Percentiles rank a stretch among this genome's conserved stretches.
Evolutionary conservation across 148 eudicot species (phyloP).

Genomic region (Salicornia ramosissima): DNA sequence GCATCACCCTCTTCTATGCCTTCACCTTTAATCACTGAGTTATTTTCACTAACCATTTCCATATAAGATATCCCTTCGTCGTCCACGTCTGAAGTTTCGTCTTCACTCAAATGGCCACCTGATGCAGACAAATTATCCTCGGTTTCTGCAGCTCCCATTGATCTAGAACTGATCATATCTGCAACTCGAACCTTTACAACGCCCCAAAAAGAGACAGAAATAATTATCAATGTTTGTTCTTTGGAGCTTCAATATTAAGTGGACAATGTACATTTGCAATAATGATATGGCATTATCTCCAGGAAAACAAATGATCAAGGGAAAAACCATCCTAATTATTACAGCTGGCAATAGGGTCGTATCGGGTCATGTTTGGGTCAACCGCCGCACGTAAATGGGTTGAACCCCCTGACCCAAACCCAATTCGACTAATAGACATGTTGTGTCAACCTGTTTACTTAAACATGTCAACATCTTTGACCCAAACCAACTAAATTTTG

Average conservation of each 20-base stretch:
- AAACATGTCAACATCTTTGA: too few relatives aligned
- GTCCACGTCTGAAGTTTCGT: constrained; percentile 22
- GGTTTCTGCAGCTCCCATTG: constrained; percentile 12
- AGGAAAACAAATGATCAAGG: neutral
- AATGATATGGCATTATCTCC: neutral
- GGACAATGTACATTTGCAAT: neutral
- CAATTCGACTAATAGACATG: too few relatives aligned
- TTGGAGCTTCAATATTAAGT: neutral
- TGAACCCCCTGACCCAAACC: too few relatives aligned
- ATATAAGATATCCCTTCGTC: constrained; percentile 39
- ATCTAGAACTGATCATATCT: constrained; percentile 34
- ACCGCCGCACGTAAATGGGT: too few relatives aligned
- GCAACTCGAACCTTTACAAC: constrained; percentile 52
- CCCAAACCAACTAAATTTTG: too few relatives aligned
- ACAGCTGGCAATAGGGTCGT: too few relatives aligned
- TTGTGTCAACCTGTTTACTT: too few relatives aligned
- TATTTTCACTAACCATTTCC: constrained; percentile 35
- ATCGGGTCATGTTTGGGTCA: too few relatives aligned
- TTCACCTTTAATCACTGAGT: constrained; percentile 24
- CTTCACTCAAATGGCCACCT: constrained; percentile 21
- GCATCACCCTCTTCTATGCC: constrained; percentile 25
- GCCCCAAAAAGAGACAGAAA: neutral
- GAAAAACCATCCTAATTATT: too few relatives aligned
- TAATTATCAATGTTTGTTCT: neutral
- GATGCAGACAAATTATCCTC: constrained; percentile 12